A percentile compares a stretch with the other conserved stretches of the same genome.
Conservation (phyloP, 164 flowering plant species). For the Sedum album region DNA sequence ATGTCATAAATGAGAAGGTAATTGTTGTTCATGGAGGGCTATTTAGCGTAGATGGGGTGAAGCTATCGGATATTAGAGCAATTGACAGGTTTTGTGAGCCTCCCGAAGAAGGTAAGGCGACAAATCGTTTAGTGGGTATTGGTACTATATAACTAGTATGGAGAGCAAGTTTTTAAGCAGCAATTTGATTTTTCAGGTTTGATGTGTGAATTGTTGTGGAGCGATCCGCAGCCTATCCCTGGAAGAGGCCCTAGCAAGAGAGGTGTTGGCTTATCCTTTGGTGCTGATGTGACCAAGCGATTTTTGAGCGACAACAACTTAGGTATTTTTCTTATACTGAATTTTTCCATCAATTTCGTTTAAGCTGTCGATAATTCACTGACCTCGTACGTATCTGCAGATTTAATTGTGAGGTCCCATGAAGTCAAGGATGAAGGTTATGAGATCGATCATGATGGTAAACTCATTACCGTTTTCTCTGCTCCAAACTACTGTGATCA, state of each 20-base stretch:
- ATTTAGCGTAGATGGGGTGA: slow-evolving; percentile 96
- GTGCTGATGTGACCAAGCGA: slow-evolving; percentile 84
- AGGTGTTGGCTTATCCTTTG: slow-evolving; percentile 97
- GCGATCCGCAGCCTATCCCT: slow-evolving; percentile 92
- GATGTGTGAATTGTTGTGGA: slow-evolving; percentile 98
- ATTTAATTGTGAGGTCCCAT: slow-evolving; percentile 87
- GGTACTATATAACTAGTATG: neutral
- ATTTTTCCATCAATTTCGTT: neutral
- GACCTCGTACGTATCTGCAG: slow-evolving; percentile 31
- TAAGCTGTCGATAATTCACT: neutral
- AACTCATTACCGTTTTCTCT: slow-evolving; percentile 93
- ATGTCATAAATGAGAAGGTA: slow-evolving; percentile 77
- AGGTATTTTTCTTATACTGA: slow-evolving; percentile 29
- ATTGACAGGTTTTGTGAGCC: slow-evolving; percentile 98
- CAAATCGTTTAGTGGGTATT: neutral
- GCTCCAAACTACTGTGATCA: slow-evolving; percentile 99
- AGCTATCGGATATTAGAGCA: slow-evolving; percentile 70
- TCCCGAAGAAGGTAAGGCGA: slow-evolving; percentile 82
- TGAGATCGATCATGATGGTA: slow-evolving; percentile 92
- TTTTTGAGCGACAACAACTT: slow-evolving; percentile 82
- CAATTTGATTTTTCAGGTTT: slow-evolving; percentile 13
- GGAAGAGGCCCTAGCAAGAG: slow-evolving; percentile 99
- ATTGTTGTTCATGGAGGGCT: slow-evolving; percentile 98
- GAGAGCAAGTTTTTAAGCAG: neutral
- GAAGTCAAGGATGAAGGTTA: slow-evolving; percentile 99